Evolutionary conservation across 2,329 filamentous ascomycete species (phyloP).

Genomic region (Sphaerulina musiva): DNA sequence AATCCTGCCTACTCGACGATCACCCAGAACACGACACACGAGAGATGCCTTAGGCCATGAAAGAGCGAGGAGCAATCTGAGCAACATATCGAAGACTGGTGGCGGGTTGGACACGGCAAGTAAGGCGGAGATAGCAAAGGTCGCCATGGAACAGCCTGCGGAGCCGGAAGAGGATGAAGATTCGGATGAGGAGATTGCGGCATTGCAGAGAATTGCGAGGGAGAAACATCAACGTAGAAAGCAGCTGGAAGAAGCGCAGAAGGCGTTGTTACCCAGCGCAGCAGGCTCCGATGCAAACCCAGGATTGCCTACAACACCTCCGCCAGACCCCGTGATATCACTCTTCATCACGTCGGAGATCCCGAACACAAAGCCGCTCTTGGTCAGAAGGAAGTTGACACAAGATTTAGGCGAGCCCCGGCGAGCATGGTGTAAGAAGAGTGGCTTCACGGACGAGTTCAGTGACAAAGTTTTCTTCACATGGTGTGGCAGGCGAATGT

Average conservation of each 20-base stretch:
- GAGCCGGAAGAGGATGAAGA: constrained; percentile 33
- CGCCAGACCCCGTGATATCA: constrained; percentile 48
- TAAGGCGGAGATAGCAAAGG: constrained; percentile 11
- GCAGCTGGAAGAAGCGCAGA: constrained; percentile 9
- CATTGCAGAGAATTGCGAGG: constrained; percentile 39
- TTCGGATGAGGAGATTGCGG: constrained; percentile 37
- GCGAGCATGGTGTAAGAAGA: constrained; percentile 61
- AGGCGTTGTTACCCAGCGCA: constrained; percentile 10
- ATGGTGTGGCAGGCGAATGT: constrained; percentile 67
- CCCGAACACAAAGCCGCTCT: constrained; percentile 51
- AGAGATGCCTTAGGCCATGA: constrained; percentile 7
- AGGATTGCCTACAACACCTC: constrained; percentile 17
- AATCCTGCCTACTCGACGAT: constrained; percentile 11
- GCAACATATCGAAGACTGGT: background rate
- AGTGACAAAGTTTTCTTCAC: constrained; percentile 63
- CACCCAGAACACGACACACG: constrained; percentile 15
- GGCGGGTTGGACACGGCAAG: constrained; percentile 18
- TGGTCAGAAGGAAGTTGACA: constrained; percentile 60
- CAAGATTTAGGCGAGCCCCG: constrained; percentile 63
- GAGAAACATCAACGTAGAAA: constrained; percentile 24
- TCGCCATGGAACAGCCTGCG: background rate
- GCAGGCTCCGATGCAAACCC: constrained; percentile 2
- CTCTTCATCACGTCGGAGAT: constrained; percentile 66
- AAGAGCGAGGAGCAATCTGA: constrained; percentile 5
- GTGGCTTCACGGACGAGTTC: constrained; percentile 48